Evolutionary conservation across 192 early-diverging fungal species (phyloP).

Genomic region (Geranomyces variabilis): DNA sequence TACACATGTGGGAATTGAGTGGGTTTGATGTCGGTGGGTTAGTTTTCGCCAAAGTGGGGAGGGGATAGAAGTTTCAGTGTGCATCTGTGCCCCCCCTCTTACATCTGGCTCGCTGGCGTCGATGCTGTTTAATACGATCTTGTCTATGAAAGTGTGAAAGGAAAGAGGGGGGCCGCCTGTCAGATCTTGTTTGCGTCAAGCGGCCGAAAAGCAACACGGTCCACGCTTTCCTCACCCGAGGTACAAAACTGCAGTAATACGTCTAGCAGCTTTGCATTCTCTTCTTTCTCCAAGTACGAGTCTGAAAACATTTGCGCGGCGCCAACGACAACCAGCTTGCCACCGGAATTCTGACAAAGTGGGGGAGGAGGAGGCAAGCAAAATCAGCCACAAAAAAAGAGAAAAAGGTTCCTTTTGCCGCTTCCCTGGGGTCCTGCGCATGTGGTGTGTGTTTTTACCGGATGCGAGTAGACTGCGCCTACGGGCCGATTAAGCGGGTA

Average conservation of each 20-base stretch:
- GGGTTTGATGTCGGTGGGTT: background rate
- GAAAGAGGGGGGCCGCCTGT: constrained; percentile 1
- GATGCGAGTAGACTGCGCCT: constrained; percentile 52
- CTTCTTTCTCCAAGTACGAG: constrained; percentile 66
- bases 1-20: background rate
- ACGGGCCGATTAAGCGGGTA: constrained; percentile 65
- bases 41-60: too few relatives aligned
- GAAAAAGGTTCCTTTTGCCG: too few relatives aligned
- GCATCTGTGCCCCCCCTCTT: background rate
- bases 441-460: constrained; percentile 38
- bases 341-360: constrained; percentile 24
- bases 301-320: constrained; percentile 64
- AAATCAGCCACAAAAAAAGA: background rate
- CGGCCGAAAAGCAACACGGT: background rate
- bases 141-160: constrained; percentile 54
- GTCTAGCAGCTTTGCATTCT: constrained; percentile 64
- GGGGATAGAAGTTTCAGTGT: too few relatives aligned
- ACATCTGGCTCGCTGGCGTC: constrained; percentile 69
- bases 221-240: constrained; percentile 25
- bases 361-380: background rate
- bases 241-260: constrained; percentile 61
- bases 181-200: background rate
- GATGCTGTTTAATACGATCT: constrained; percentile 60
- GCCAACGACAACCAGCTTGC: constrained; percentile 59
- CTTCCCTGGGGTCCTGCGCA: constrained; percentile 24